Evolutionary conservation across 352 stramenopile species (phyloP), one percentile per base, ranked within the genome.

Genomic region (Sclerospora graminicola): DNA sequence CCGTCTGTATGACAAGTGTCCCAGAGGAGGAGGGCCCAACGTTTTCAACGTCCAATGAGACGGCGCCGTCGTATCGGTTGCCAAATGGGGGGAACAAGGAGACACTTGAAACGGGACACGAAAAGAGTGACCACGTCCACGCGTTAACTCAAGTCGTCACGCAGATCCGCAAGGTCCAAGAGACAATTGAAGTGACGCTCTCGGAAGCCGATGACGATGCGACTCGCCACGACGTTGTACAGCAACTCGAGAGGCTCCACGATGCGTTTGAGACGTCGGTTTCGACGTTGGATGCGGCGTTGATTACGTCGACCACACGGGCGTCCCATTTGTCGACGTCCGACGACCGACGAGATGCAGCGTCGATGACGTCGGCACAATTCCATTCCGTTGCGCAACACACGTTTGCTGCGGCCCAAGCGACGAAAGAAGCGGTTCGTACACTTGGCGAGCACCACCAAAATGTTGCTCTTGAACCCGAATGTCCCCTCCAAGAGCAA

Each of bases 121-220:
- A 33, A 30, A 32, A 53, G 8, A 69, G 68, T 42, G 73, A 82
- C 34, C 74, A 77, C 8, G 48, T 82, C 39, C 45, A 63, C 18
- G 69, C 67, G 18, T 50, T 85, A 1, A 75, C 70, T 5, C 51
- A 79, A 10, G 63, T 86, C 16, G 74, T 86, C 24, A 69, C 60
- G 13, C 68, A 77, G 27, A 86, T 86, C 29, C 74, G 74, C 1
- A 59, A 78, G 15, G 66, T 80, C 15, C 68, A 70, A 8, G 70
- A 83, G 13, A 86, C 74, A 0, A 86, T 86, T 30, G 80, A 83
- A 35, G 45, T 81, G 8, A 69, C 69, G 0, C 75, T 83, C 41
- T 78, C 74, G 0, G 70, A 83, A 23, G 68, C 62, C 44, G 48
- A 39, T 18, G 57, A 54, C 20, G 57, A 27, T n/a, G n/a, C n/a